phyloP scores from a whole-genome alignment of 2,329 filamentous ascomycete genomes.

The Chaetothyriales sp. region DNA sequence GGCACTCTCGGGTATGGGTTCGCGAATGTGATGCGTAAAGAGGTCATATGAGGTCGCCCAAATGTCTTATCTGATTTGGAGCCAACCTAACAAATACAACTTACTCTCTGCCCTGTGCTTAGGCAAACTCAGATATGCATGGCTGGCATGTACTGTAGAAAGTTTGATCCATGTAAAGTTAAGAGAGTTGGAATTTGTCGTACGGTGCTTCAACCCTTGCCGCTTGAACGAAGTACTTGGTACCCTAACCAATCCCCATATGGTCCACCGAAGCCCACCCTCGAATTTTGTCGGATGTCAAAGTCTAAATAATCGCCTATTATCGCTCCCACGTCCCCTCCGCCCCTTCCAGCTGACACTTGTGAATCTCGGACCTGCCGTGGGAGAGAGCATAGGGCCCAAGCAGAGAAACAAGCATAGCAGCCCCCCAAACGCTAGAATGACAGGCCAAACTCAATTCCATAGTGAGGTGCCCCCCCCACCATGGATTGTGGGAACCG shows the following conservation, averaged over 20 bases:
- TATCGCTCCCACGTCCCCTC: neutral
- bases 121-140: neutral
- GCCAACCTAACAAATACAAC: neutral
- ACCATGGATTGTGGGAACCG: neutral
- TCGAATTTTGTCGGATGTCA: neutral
- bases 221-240: neutral
- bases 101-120: neutral
- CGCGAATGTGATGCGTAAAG: no score
- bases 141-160: neutral
- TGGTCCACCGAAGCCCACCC: neutral
- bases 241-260: neutral
- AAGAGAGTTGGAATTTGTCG: neutral
- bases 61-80: neutral
- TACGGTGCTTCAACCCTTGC: neutral
- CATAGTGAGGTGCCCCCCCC: neutral
- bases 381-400: neutral
- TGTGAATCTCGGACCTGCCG: neutral
- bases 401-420: neutral
- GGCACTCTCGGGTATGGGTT: no score
- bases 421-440: neutral
- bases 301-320: neutral
- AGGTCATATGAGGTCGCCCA: no score
- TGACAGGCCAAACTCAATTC: neutral
- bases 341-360: neutral
- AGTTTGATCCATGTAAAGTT: neutral